These are phyloP conservation scores for Apiospora pterosperma DNA, from an alignment of 2,329 filamentous ascomycete species.

Conservation along the genomic window DNA sequence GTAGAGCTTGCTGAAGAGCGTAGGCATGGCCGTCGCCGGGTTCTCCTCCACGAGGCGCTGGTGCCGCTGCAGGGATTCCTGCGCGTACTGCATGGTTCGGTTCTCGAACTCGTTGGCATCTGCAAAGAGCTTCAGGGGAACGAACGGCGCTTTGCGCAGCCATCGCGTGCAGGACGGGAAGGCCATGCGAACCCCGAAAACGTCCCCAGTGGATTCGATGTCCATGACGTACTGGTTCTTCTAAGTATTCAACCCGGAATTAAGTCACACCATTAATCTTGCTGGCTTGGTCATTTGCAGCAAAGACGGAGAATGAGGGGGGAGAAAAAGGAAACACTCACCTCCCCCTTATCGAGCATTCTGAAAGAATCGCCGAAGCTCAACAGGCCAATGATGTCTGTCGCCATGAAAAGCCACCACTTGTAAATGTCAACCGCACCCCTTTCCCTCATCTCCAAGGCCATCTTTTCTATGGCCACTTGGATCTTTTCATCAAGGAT, in stretches of 20 bases:
- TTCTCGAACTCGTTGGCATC: background rate
- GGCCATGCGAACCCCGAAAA: background rate
- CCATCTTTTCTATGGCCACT: constrained; percentile 40
- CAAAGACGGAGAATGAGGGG: background rate
- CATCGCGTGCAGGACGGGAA: background rate
- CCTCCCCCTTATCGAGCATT: constrained; percentile 47
- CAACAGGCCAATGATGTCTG: constrained; percentile 51
- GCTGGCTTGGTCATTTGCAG: background rate
- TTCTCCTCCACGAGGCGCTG: background rate
- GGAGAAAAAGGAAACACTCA: constrained; percentile 19
- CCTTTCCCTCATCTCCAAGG: constrained; percentile 34
- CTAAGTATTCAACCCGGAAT: background rate
- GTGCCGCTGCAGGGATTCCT: background rate
- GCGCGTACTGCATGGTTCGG: background rate
- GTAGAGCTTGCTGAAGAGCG: background rate
- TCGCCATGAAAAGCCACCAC: constrained; percentile 52
- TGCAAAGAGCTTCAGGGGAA: background rate
- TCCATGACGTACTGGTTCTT: background rate
- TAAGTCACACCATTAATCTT: background rate
- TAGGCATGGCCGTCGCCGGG: background rate
- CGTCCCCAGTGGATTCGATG: background rate
- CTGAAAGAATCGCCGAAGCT: constrained; percentile 52
- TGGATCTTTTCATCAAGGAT: constrained; percentile 33
- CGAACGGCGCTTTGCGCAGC: background rate
- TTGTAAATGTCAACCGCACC: constrained; percentile 37